These are phyloP conservation scores for Tardiomyces depauwii DNA, from an alignment of 1,139 yeast genomes.

Conservation along the genomic window DNA sequence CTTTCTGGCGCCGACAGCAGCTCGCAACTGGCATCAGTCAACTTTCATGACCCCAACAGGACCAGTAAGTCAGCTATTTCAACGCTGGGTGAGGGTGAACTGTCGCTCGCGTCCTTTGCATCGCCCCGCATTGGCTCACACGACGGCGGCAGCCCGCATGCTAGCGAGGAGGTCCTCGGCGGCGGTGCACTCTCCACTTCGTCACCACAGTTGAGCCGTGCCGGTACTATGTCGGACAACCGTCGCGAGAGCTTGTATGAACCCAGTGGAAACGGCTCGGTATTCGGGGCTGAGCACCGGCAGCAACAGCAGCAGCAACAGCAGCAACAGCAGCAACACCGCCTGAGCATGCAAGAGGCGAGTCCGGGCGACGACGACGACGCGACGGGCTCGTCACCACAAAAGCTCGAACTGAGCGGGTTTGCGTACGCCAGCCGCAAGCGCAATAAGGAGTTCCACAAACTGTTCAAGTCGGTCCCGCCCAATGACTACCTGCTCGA, in stretches of 20 bases:
- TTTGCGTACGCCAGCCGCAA: constrained; percentile 47
- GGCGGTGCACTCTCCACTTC: constrained; percentile 18
- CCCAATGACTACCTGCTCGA: constrained; percentile 62
- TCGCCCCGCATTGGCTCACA: background rate
- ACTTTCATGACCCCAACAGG: background rate
- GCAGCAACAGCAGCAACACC: background rate
- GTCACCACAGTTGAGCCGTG: background rate
- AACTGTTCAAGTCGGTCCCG: constrained; percentile 58
- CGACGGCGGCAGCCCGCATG: background rate
- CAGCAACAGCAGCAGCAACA: background rate
- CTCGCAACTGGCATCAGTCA: background rate
- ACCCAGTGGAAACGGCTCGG: background rate
- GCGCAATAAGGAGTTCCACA: constrained; percentile 72
- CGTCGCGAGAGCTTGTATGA: background rate
- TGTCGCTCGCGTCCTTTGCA: constrained; percentile 41
- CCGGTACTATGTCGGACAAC: background rate
- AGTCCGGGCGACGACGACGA: background rate
- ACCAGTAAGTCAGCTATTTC: constrained; percentile 27
- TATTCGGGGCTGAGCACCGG: too few species aligned
- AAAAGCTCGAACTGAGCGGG: constrained; percentile 18
- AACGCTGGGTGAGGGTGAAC: constrained; percentile 63
- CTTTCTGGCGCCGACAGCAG: too few species aligned
- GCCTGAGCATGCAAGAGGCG: background rate
- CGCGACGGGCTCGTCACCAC: background rate
- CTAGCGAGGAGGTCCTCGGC: constrained; percentile 27